Evolutionary conservation across 257 asterid genomes (phyloP), one percentile per base, ranked within the genome.

Genomic region (Haberlea rhodopensis): DNA sequence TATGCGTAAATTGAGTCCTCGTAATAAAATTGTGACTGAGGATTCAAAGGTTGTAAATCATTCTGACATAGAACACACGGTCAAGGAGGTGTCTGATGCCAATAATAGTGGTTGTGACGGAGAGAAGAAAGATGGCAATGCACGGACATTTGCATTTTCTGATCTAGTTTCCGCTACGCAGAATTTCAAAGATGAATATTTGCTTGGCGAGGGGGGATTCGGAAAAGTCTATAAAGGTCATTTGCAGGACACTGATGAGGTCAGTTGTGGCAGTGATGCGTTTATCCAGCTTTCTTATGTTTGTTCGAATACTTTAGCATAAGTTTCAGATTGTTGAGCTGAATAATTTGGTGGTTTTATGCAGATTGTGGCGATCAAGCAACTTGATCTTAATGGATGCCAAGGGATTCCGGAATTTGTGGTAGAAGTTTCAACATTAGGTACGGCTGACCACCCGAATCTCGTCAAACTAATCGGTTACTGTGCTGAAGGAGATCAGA

Each of bases 141-240:
- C 82, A 0, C 62, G 80, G 53, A 76, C 74, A 7, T 84, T 84
- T 20, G 64, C 32, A 18, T 72, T 68, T 8, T 63, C 53, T 6
- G 63, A 53, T 16, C 73, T 84, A 64, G 70, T 29, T 18, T 68
- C 71, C 2, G 87, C 85, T 11, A 81, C 84, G 0, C 76, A 84
- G 49, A 63, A 68, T 66, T 84, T 84, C 53, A 78, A 65, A 65
- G 56, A 48, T 2, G 83, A 74, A 10, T 54, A 76, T 28, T 74
- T 78, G 34, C 73, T 83, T 3, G 89, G 89, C 0, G 83, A 81
- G 70, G 89, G 89, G 53, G 89, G 89, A 13, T 84, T 83, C 13
- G 89, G 89, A 37, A 79, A 62, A 75, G 89, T 83, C 20, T 80
- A 78, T 66, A 80, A 78, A 72, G 89, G 89, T 45, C 66, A 19